Conservation (phyloP, 2,329 filamentous ascomycete species). For the Xylariaceae sp. region DNA sequence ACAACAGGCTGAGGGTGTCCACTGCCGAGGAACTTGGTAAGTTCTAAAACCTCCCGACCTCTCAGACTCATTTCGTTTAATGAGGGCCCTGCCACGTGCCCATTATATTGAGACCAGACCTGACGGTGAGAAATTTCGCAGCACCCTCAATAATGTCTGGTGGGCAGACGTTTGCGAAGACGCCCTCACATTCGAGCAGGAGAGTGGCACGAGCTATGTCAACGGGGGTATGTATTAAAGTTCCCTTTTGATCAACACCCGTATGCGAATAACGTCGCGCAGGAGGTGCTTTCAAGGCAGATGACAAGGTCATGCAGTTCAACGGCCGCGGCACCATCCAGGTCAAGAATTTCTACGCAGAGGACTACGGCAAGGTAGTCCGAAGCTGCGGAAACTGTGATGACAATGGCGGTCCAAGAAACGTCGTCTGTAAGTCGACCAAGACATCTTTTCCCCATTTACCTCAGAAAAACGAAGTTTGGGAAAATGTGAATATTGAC, state of each 20-base stretch:
- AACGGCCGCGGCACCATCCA: slow-evolving; percentile 38
- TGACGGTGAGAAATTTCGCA: not conserved
- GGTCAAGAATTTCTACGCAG: slow-evolving; percentile 38
- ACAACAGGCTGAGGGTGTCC: slow-evolving; percentile 41
- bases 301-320: slow-evolving; percentile 38
- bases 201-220: slow-evolving; percentile 37
- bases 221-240: slow-evolving; percentile 30
- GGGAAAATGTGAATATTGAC: not conserved
- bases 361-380: slow-evolving; percentile 43
- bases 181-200: slow-evolving; percentile 35
- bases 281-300: slow-evolving; percentile 36
- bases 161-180: slow-evolving; percentile 38
- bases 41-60: not conserved
- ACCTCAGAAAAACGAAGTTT: not conserved
- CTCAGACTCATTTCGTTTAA: not conserved
- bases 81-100: too few species aligned
- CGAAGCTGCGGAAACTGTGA: slow-evolving; percentile 47
- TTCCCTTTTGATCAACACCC: not conserved
- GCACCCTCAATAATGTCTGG: slow-evolving; percentile 25
- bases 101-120: not conserved
- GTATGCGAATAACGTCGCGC: not conserved
- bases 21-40: slow-evolving; percentile 36
- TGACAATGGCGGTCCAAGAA: slow-evolving; percentile 35
- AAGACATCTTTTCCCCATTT: not conserved
- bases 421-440: slow-evolving; percentile 31